Base-by-base conservation (phyloP, 495 filamentous ascomycete species). In the Podospora bellae-mahoneyi region DNA sequence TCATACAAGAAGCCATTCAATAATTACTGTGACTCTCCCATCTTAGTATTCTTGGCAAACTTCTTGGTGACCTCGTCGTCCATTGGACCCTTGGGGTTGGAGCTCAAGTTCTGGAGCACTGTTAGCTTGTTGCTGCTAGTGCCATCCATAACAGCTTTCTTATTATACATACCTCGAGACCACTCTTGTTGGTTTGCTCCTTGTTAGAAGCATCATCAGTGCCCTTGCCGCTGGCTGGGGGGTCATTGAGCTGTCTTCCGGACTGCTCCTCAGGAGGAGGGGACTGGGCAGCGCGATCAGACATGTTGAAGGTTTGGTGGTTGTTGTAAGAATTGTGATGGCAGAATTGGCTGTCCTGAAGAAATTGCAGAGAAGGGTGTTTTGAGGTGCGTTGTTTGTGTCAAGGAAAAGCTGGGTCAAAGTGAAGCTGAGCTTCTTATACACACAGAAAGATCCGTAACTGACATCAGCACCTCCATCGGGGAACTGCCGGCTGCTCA, bases 11-110 rank as follows among this genome's bases (percentile, higher is more conserved):
- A 48, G 13, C 39, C 39, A 13, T 48, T 16, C 7, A 48, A 13
- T 0, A 5, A 19, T 32, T 63, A 19, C 27, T 63, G n/a, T n/a
- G 32, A 28, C 28, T 63, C 30, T 20, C 30, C 32, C 61, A 48
- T 63, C n/a, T 63, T 63, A 13, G 32, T 63, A 6, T 28, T 71
- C 78, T 89, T 89, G 19, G 73, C 75, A 64, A 83, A 85, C 83
- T 93, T 93, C 60, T 83, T 84, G 68, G 86, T 82, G 64, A 90
- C 86, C n/a, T 82, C 80, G 57, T 90, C 86, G 71, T 93, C 92
- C 61, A 95, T 75, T 10, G 83, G 82, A 48, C 88, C 87, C 70
- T 79, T 84, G 1, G 93, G 93, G 83, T 97, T 96, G 70, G 85
- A 87, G 5, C 76, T 66, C 62, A 86, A 73, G 64, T 79, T 80